These are phyloP conservation scores for Tardiomyces depauwii DNA, from an alignment of 1,139 yeast species.

Conservation along the genomic window DNA sequence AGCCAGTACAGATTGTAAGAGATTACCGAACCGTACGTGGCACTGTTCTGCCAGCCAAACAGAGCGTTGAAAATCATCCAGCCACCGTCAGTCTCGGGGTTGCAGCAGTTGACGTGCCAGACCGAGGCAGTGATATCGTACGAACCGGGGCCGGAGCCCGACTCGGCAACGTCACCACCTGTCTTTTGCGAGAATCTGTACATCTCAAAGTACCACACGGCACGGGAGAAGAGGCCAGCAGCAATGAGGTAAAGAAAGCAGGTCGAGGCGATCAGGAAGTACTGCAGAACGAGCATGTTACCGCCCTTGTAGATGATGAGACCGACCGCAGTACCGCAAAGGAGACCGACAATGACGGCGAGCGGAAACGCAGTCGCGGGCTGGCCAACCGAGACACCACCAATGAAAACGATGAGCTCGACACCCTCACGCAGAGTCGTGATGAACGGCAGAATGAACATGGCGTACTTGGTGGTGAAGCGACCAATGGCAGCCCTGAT, in stretches of 20 bases:
- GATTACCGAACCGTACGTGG: slow-evolving; percentile 84
- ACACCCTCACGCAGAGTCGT: slow-evolving; percentile 81
- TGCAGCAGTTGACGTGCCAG: slow-evolving; percentile 97
- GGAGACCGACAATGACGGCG: slow-evolving; percentile 63
- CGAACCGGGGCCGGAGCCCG: slow-evolving; percentile 91
- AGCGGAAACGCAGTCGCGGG: slow-evolving; percentile 75
- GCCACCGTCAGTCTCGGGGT: slow-evolving; percentile 80
- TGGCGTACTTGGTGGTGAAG: slow-evolving; percentile 49
- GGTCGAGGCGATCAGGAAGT: slow-evolving; percentile 73
- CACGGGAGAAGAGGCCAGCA: slow-evolving; percentile 82
- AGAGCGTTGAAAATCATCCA: slow-evolving; percentile 91
- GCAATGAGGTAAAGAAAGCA: slow-evolving; percentile 78
- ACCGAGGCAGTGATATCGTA: slow-evolving; percentile 69
- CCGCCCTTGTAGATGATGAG: slow-evolving; percentile 65
- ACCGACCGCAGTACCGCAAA: slow-evolving; percentile 61
- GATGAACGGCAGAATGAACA: slow-evolving; percentile 67
- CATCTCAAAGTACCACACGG: slow-evolving; percentile 81
- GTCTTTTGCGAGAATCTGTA: slow-evolving; percentile 55
- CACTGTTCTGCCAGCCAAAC: slow-evolving; percentile 93
- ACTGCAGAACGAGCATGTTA: slow-evolving; percentile 62
- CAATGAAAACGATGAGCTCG: slow-evolving; percentile 80
- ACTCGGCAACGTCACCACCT: slow-evolving; percentile 82
- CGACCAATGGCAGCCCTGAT: slow-evolving; percentile 25
- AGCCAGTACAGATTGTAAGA: slow-evolving; percentile 74
- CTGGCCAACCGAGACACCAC: slow-evolving; percentile 71